Conservation (phyloP, 805 yeast species). For the Cyberlindnera galapagoensis region DNA sequence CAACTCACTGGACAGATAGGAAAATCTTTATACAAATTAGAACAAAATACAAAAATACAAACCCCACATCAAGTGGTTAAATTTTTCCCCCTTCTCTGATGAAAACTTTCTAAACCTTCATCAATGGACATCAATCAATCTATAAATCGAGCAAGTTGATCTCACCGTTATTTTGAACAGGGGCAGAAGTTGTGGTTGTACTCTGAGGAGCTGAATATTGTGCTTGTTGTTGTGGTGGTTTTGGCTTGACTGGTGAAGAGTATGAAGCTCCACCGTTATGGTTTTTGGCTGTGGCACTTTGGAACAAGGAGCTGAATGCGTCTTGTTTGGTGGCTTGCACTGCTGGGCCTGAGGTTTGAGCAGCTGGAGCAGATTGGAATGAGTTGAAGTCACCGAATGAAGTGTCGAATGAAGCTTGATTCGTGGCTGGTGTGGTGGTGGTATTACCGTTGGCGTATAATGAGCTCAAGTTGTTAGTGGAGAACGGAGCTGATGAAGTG, state of each 20-base stretch:
- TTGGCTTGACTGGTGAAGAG: constrained; percentile 5
- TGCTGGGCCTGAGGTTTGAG: constrained; percentile 29
- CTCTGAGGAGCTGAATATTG: constrained; percentile 4
- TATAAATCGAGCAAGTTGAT: constrained; percentile 13
- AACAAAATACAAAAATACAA: no score
- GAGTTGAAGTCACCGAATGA: constrained; percentile 23
- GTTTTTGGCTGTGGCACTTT: constrained; percentile 48
- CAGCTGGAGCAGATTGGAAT: constrained; percentile 14
- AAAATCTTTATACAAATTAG: no score
- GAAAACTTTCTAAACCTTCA: no score
- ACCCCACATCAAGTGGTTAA: no score
- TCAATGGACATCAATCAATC: no score
- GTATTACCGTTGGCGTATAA: constrained; percentile 22
- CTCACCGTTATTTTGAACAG: constrained; percentile 15
- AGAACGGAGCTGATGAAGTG: constrained; percentile 14
- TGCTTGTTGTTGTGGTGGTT: constrained; percentile 4
- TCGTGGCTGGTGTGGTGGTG: constrained; percentile 14
- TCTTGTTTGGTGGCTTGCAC: constrained; percentile 46
- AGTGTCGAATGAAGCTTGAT: constrained; percentile 13
- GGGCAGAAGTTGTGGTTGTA: constrained; percentile 1
- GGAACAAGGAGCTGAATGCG: constrained; percentile 67
- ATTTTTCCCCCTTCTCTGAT: no score
- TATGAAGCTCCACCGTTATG: constrained; percentile 7
- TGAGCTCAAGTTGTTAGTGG: constrained; percentile 25
- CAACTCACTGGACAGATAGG: no score